phyloP scores from a whole-genome alignment of 768 basidiomycete species.

The Kondoa subrosea region DNA sequence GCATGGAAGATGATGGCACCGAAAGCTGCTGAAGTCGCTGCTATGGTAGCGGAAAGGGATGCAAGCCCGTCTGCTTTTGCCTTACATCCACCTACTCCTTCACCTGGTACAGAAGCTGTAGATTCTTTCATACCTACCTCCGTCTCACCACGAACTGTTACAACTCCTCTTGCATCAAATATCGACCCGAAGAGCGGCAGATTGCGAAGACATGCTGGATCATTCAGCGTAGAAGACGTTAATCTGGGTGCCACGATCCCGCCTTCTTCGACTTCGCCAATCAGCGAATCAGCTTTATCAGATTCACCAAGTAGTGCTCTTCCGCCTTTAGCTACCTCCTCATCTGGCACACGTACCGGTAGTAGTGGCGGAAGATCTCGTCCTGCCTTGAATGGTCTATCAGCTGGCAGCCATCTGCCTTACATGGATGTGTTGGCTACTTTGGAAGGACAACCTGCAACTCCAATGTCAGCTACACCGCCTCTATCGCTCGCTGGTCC shows the following conservation, averaged over 20 bases:
- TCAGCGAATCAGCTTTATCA: background rate
- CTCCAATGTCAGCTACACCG: background rate
- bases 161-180: background rate
- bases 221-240: slow-evolving; percentile 28
- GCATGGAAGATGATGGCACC: slow-evolving; percentile 68
- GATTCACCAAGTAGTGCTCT: background rate
- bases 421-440: slow-evolving; percentile 6
- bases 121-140: background rate
- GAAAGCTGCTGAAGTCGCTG: slow-evolving; percentile 49
- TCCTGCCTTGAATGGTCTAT: background rate
- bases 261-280: slow-evolving; percentile 8
- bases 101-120: slow-evolving; percentile 12
- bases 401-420: background rate
- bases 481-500: slow-evolving; percentile 2
- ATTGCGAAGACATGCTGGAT: slow-evolving; percentile 24
- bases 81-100: slow-evolving; percentile 26
- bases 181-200: background rate
- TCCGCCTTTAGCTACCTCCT: background rate
- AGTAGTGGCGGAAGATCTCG: background rate
- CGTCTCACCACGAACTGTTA: background rate
- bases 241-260: slow-evolving; percentile 23
- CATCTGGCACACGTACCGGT: background rate
- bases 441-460: slow-evolving; percentile 3
- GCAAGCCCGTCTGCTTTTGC: slow-evolving; percentile 12
- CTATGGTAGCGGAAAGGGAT: slow-evolving; percentile 38